phyloP scores from a whole-genome alignment of 169 alveolate species.

The Theileria orientalis region DNA sequence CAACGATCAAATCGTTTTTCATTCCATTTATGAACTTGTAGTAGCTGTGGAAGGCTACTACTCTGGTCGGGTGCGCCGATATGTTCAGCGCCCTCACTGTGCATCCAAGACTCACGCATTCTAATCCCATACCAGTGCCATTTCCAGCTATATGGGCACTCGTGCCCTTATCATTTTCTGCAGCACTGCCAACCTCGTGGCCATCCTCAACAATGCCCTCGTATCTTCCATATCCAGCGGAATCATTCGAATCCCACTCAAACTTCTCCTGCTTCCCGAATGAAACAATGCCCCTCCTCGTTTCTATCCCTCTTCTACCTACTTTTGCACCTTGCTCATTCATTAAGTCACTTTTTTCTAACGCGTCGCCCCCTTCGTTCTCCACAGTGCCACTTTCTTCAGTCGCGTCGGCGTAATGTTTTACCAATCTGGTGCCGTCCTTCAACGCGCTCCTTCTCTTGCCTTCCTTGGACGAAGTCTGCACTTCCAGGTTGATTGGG shows the following conservation, averaged over 20 bases:
- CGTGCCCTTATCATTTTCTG: background rate
- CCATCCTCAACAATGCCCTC: no score
- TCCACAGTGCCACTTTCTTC: background rate
- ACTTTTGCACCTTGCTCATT: background rate
- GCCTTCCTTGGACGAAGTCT: background rate
- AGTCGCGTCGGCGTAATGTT: background rate
- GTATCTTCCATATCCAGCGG: background rate
- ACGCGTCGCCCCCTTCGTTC: background rate
- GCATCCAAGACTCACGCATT: slow-evolving; percentile 55
- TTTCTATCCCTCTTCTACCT: no score
- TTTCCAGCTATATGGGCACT: slow-evolving; percentile 12
- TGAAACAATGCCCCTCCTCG: background rate
- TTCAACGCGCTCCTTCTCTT: background rate
- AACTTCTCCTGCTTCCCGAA: background rate
- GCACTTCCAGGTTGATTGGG: slow-evolving; percentile 37
- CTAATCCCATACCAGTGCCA: slow-evolving; percentile 45
- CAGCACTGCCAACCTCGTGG: no score
- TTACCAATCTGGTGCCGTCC: background rate
- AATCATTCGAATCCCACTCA: background rate
- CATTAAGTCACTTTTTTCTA: background rate
- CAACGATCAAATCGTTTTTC: slow-evolving; percentile 74
- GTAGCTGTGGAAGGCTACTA: slow-evolving; percentile 75
- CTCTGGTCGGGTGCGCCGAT: slow-evolving; percentile 74
- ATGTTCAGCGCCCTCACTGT: slow-evolving; percentile 79
- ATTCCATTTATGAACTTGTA: slow-evolving; percentile 75